phyloP scores from a whole-genome alignment of 2,329 filamentous ascomycete species.

The Penicillium glabrum region DNA sequence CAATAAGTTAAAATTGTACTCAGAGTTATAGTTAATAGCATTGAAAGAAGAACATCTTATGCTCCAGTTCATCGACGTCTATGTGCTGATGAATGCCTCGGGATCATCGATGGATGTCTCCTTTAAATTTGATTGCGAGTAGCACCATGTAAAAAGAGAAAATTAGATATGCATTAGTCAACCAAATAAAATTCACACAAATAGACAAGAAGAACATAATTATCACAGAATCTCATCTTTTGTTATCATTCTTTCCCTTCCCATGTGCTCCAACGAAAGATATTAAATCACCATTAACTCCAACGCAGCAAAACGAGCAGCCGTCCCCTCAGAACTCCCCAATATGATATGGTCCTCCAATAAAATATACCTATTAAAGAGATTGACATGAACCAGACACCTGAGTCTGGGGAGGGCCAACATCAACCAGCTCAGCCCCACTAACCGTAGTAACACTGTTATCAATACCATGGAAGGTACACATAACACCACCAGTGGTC shows the following conservation, averaged over 20 bases:
- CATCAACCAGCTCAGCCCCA: conserved; percentile 10
- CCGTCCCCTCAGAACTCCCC: not conserved
- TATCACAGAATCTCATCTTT: not conserved
- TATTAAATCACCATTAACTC: not conserved
- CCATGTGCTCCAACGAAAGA: not conserved
- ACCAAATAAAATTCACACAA: not conserved
- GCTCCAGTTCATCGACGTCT: too few relatives aligned
- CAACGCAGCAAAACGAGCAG: not conserved
- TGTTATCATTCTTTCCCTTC: not conserved
- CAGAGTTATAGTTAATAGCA: too few relatives aligned
- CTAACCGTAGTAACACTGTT: conserved; percentile 9
- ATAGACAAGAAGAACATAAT: not conserved
- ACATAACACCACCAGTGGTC: not conserved
- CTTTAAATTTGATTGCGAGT: too few relatives aligned
- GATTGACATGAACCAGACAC: not conserved
- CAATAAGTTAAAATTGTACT: too few relatives aligned
- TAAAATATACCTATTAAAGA: not conserved
- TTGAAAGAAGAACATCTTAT: too few relatives aligned
- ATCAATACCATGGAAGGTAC: conserved; percentile 12
- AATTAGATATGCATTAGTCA: not conserved
- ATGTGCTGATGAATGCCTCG: too few relatives aligned
- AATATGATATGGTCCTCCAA: not conserved
- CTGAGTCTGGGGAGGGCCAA: conserved; percentile 17
- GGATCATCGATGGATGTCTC: too few relatives aligned
- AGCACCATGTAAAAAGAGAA: too few relatives aligned